These are phyloP conservation scores for Teratosphaeriaceae sp. DNA, from an alignment of 2,329 filamentous ascomycete species.

Conservation along the genomic window DNA sequence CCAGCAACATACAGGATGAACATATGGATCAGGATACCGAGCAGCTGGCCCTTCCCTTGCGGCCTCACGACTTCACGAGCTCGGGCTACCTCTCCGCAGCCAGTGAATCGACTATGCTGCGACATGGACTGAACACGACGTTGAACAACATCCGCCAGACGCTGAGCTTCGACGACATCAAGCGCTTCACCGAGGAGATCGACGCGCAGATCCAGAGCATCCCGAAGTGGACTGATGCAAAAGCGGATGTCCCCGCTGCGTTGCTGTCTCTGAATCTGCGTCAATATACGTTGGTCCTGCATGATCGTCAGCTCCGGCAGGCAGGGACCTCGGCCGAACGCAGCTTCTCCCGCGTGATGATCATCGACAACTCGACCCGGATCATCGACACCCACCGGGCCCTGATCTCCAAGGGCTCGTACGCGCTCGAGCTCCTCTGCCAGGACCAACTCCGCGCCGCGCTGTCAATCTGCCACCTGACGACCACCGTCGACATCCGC, in stretches of 20 bases:
- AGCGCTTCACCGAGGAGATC: conserved; percentile 27
- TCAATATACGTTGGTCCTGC: conserved; percentile 26
- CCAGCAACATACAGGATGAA: conserved; percentile 46
- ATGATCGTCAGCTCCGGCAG: conserved; percentile 24
- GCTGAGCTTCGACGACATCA: conserved; percentile 25
- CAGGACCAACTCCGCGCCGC: conserved; percentile 25
- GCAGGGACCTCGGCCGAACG: conserved; percentile 19
- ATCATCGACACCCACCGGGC: conserved; percentile 22
- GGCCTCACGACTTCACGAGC: conserved; percentile 19
- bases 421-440: conserved; percentile 22
- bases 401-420: conserved; percentile 18
- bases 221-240: conserved; percentile 17
- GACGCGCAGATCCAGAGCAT: conserved; percentile 22
- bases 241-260: conserved; percentile 10
- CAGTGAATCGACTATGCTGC: conserved; percentile 18
- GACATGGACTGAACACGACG: conserved; percentile 22
- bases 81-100: conserved; percentile 21
- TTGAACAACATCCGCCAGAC: conserved; percentile 27
- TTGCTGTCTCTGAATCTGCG: conserved; percentile 25
- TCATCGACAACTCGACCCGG: conserved; percentile 21
- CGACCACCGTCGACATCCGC: conserved; percentile 14
- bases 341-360: conserved; percentile 24
- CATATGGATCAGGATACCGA: conserved; percentile 31
- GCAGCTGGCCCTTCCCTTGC: conserved; percentile 16
- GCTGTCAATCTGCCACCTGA: conserved; percentile 22